Evolutionary conservation across 2,329 filamentous ascomycete species (phyloP), one percentile per base, ranked within the genome.

Genomic region (Didymella pomorum): DNA sequence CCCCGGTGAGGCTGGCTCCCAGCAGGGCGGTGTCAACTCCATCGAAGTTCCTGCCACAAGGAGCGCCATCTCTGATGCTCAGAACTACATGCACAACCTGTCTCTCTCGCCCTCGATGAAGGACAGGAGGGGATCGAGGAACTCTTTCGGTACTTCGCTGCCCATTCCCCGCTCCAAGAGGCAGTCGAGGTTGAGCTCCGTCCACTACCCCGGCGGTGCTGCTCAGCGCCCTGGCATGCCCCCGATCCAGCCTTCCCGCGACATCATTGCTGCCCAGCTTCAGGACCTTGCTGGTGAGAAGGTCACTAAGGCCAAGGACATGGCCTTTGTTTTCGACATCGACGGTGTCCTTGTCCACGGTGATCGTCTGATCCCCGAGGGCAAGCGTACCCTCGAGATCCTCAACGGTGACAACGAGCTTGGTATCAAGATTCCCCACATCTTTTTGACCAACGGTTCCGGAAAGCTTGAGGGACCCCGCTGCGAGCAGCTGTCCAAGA

Each of bases 261-360:
- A 90, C 48, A 86, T 92, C 60, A 80, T 92, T 61, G 87, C 87
- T 35, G 85, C 87, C 3, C 89, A 91, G 77, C 81, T 91, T 20
- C 89, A 92, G 78, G 86, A 88, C 63, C 80, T 91, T 64, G 82
- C 84, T 66, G 77, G 83, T 56, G 84, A 88, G 67, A 90, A 89
- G 79, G 89, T 90, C 16, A 79, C 79, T 28, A 83, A 84, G 57
- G 89, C 88, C 58, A 92, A 92, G 83, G 88, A 92, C 80, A 91
- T 92, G 88, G 88, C 88, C 7, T 93, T 93, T 65, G 90, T 88
- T 69, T 93, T 93, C 71, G 90, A 93, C 75, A 88, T 89, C 62
- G 87, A 92, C 69, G 89, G 89, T 80, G 89, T 92, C 58, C 82
- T 92, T 23, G 89, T 91, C 56, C 89, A 91, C 77, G 88, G 88